phyloP scores from a whole-genome alignment of 2,329 filamentous ascomycete genomes.

The Rhexocercosporidium sp. region DNA sequence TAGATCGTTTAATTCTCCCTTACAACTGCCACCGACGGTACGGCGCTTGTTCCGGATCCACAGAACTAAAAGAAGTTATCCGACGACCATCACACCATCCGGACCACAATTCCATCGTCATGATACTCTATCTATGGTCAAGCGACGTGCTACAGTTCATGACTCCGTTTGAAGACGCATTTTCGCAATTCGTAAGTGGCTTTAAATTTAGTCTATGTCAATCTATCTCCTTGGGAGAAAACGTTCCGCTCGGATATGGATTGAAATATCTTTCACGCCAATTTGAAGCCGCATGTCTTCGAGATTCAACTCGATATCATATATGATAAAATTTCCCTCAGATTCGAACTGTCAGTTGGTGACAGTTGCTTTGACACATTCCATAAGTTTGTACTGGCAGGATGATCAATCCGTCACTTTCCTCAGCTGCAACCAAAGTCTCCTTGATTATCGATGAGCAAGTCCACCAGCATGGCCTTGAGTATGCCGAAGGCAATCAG shows the following conservation, averaged over 20 bases:
- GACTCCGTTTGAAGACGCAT: too few relatives aligned
- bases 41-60: not conserved
- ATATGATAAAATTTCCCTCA: not conserved
- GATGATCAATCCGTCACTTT: not conserved
- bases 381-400: not conserved
- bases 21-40: not conserved
- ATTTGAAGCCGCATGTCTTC: too few relatives aligned
- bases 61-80: not conserved
- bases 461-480: not conserved
- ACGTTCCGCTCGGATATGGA: too few relatives aligned
- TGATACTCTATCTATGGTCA: too few relatives aligned
- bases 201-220: too few relatives aligned
- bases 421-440: not conserved
- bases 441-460: not conserved
- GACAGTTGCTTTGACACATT: not conserved
- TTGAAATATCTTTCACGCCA: too few relatives aligned
- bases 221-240: too few relatives aligned
- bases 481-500: not conserved
- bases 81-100: not conserved
- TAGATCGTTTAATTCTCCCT: too few relatives aligned
- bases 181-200: too few relatives aligned
- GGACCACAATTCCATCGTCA: too few relatives aligned
- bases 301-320: not conserved
- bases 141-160: not conserved
- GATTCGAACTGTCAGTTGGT: not conserved